These are phyloP conservation scores for Erodium moschatum DNA, from an alignment of 441 rosid genomes.

Conservation along the genomic window DNA sequence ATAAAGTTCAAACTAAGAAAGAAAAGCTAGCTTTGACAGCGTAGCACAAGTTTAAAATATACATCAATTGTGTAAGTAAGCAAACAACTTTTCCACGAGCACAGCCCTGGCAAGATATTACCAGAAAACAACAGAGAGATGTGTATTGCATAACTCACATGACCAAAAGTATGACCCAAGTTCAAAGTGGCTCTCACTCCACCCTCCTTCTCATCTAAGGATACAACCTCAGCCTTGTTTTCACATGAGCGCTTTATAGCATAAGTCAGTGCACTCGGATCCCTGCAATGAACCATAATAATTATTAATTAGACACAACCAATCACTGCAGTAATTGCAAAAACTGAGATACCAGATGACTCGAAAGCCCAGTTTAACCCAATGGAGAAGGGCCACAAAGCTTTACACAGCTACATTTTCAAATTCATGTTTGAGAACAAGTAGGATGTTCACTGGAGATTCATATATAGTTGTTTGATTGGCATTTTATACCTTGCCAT, in stretches of 20 bases:
- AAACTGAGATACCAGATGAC: background rate
- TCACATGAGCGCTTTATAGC: slow-evolving; percentile 94
- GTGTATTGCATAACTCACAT: slow-evolving; percentile 45
- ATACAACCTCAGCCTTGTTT: slow-evolving; percentile 93
- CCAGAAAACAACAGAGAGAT: background rate
- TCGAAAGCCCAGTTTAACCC: slow-evolving; percentile 7
- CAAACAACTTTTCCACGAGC: background rate
- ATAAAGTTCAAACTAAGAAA: background rate
- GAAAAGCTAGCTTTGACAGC: background rate
- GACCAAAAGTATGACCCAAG: slow-evolving; percentile 97
- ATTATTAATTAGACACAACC: background rate
- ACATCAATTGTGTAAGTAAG: background rate
- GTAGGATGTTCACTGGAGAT: background rate
- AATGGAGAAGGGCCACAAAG: background rate
- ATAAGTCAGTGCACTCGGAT: slow-evolving; percentile 74
- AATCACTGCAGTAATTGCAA: slow-evolving; percentile 3
- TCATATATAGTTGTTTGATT: slow-evolving; percentile 1
- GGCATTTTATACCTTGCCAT: slow-evolving; percentile 57
- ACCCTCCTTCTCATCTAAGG: slow-evolving; percentile 93
- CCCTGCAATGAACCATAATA: slow-evolving; percentile 37
- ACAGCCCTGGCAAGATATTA: background rate
- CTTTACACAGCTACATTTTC: background rate
- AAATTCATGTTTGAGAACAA: slow-evolving; percentile 4
- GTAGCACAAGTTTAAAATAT: background rate
- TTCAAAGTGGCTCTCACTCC: slow-evolving; percentile 85